phyloP scores from a whole-genome alignment of 768 basidiomycete genomes.

The Termitomyces bulborhizus region DNA sequence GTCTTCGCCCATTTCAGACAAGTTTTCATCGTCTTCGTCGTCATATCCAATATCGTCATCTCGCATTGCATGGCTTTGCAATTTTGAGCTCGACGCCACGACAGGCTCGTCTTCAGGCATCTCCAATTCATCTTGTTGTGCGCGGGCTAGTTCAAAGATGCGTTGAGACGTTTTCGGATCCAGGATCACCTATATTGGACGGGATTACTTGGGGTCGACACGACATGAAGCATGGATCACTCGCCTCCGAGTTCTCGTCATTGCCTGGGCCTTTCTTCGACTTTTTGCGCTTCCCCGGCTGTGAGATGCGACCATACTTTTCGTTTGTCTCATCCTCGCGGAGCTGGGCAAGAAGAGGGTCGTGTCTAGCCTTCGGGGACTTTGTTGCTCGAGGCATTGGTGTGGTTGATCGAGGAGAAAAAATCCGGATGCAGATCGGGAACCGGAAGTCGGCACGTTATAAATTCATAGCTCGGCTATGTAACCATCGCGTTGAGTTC shows the following conservation, averaged over 20 bases:
- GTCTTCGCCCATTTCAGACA: conserved; percentile 39
- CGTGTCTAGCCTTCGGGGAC: conserved; percentile 63
- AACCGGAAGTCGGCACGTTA: conserved; percentile 1
- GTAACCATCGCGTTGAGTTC: conserved; percentile 6
- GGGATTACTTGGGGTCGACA: conserved; percentile 6
- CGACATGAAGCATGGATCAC: conserved; percentile 17
- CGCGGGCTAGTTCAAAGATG: conserved; percentile 88
- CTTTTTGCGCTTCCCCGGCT: conserved; percentile 73
- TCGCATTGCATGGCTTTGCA: conserved; percentile 28
- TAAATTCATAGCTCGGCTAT: conserved; percentile 1
- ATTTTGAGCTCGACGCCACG: conserved; percentile 24
- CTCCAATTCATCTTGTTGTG: conserved; percentile 88
- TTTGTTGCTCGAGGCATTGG: conserved; percentile 64
- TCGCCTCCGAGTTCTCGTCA: conserved; percentile 53
- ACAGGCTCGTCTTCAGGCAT: conserved; percentile 42
- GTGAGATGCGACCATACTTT: conserved; percentile 74
- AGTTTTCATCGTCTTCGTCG: conserved; percentile 25
- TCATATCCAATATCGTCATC: conserved; percentile 40
- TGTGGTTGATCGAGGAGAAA: conserved; percentile 7
- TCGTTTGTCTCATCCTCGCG: conserved; percentile 68
- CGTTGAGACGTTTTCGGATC: conserved; percentile 79
- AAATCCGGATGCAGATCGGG: conserved; percentile 11
- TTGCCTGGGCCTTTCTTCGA: conserved; percentile 37
- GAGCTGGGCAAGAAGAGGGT: conserved; percentile 83
- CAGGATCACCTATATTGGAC: conserved; percentile 55